Base-by-base conservation (phyloP, 176 grass and related monocot genomes). In the Aegilops tauschii region DNA sequence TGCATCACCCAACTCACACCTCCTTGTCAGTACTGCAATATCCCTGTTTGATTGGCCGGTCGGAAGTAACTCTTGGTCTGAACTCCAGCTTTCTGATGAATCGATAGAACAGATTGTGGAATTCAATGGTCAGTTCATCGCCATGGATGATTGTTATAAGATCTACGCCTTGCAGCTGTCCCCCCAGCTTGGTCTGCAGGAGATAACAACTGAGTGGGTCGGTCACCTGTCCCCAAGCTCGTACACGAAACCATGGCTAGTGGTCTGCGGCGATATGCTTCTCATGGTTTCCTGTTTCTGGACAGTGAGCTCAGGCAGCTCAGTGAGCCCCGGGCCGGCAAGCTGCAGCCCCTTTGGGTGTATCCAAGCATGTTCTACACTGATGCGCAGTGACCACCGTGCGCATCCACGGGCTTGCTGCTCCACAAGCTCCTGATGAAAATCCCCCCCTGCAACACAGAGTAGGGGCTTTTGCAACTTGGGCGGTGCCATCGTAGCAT, bases 181-280 rank as follows among this genome's bases (percentile, higher is more conserved):
- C 39, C 70, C 70, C 5, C 39, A 73, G n/a, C 70, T 73, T 47
- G 71, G 71, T 47, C 39, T 74, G n/a, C 39, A 47, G 39, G 39
- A 74, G 71, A 73, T 73, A 73, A 73, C 37, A 73, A 74, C 39
- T 74, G 40, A 47, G 40, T 74, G 71, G 71, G 21, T 44, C 6
- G 40, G 71, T 0, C 3, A 73, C 39, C 2, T 47, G 5, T 0
- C 37, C 37, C 70, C 39, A 47, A 45, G 39, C 70, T 73, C 70
- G 1, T 73, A 45, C 4, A 2, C 5, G 12, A 27, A 44, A 45
- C 70, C 39, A 14, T 49, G 47, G 13, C 12, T 49, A 14, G 47
- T 49, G 47, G 47, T 14, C 47, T 49, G 47, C 12, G 13, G 47
- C 12, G 1, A 49, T 0, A 49, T 49, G 47, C 47, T 49, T 14